Conservation (phyloP, 805 yeast species). For the Candida endomychidarum region DNA sequence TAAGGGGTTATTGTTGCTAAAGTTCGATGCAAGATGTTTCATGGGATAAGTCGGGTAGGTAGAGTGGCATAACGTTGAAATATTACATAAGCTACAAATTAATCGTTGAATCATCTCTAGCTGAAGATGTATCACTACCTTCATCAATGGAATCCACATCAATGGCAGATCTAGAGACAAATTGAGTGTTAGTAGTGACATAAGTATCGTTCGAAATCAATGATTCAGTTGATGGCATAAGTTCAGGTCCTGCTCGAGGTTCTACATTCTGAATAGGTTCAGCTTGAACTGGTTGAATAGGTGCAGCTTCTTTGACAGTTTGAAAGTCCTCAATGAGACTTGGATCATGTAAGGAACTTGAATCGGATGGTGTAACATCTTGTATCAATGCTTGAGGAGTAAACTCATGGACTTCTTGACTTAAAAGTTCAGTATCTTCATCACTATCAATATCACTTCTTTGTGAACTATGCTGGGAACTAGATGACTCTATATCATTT, state of each 20-base stretch:
- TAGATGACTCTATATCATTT: conserved; percentile 4
- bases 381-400: neutral
- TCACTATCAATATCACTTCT: neutral
- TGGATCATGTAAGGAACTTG: no score
- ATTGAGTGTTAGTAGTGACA: neutral
- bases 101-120: conserved; percentile 1
- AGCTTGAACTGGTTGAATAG: neutral
- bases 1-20: no score
- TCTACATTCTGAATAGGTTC: no score
- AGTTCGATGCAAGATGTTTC: no score
- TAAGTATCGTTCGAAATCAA: neutral
- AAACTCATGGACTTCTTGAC: neutral
- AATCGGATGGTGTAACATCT: neutral
- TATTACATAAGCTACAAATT: conserved; percentile 3
- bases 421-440: neutral
- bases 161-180: neutral
- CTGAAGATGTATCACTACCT: neutral
- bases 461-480: neutral
- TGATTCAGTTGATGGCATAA: conserved; percentile 3
- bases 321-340: no score
- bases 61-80: no score
- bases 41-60: no score
- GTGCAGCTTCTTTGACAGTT: neutral
- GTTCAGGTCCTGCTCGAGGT: no score
- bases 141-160: neutral